A percentile compares a stretch with the other conserved stretches of the same genome.
Evolutionary conservation across 2,329 filamentous ascomycete genomes (phyloP).

Genomic region (Graphilbum fragrans): DNA sequence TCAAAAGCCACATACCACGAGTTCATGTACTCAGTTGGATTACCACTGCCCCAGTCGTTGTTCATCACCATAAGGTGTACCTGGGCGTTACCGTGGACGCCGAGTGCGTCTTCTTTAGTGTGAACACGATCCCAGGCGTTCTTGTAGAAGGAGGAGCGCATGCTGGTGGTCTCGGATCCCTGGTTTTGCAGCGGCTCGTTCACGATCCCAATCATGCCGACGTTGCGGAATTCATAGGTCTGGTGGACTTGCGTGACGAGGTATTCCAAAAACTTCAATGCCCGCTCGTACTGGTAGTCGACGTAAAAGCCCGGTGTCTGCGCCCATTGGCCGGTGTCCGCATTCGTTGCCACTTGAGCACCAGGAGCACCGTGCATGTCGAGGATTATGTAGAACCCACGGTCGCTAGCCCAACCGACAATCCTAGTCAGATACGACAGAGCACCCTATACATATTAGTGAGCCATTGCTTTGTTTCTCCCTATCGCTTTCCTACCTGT

Average conservation of each 20-base stretch:
- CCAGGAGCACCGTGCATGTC: slow-evolving; percentile 39
- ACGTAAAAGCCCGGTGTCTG: slow-evolving; percentile 38
- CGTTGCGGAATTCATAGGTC: slow-evolving; percentile 34
- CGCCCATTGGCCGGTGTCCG: slow-evolving; percentile 30
- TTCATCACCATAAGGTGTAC: slow-evolving; percentile 42
- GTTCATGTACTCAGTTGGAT: slow-evolving; percentile 33
- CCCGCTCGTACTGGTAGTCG: slow-evolving; percentile 43
- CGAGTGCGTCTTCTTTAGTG: slow-evolving; percentile 29
- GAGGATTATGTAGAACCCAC: slow-evolving; percentile 39
- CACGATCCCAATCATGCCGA: slow-evolving; percentile 46
- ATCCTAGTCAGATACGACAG: slow-evolving; percentile 32
- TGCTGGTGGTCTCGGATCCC: slow-evolving; percentile 11
- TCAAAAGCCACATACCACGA: slow-evolving; percentile 37
- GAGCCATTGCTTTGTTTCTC: background rate
- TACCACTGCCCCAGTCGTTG: slow-evolving; percentile 40
- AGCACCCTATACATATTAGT: slow-evolving; percentile 19
- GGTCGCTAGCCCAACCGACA: slow-evolving; percentile 33
- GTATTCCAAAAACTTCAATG: slow-evolving; percentile 41
- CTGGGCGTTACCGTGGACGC: slow-evolving; percentile 26
- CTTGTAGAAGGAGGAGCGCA: slow-evolving; percentile 33
- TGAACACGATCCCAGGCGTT: slow-evolving; percentile 34
- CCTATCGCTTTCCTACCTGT: slow-evolving; percentile 3
- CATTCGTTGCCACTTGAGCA: slow-evolving; percentile 30
- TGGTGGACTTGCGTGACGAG: slow-evolving; percentile 39
- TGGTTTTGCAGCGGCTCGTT: slow-evolving; percentile 39